Evolutionary conservation across 1,139 yeast genomes (phyloP).

Genomic region (Petasospora rhodanensis): DNA sequence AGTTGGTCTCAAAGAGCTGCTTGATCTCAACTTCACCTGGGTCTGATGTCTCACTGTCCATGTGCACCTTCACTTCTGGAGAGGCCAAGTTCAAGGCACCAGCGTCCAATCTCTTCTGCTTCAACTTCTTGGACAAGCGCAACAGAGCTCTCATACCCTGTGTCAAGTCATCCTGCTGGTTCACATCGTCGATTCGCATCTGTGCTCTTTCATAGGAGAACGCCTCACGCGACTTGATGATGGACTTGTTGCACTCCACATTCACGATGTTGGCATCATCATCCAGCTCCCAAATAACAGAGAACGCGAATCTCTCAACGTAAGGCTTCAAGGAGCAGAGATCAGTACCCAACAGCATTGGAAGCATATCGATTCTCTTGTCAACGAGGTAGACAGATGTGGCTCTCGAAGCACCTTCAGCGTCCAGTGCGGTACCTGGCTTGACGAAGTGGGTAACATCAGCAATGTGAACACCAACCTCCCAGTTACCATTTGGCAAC

Average conservation of each 20-base stretch:
- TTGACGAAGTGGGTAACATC: conserved; percentile 97
- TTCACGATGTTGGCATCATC: conserved; percentile 81
- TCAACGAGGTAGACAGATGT: conserved; percentile 98
- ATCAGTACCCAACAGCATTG: conserved; percentile 92
- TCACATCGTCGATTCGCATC: conserved; percentile 76
- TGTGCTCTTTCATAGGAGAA: conserved; percentile 95
- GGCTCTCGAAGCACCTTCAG: conserved; percentile 95
- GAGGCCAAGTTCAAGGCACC: conserved; percentile 97
- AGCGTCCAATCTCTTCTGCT: conserved; percentile 81
- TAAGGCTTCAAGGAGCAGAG: conserved; percentile 92
- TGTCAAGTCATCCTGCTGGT: conserved; percentile 78
- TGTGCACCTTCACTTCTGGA: conserved; percentile 95
- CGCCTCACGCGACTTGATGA: conserved; percentile 89
- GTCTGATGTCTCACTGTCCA: conserved; percentile 96
- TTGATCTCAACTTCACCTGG: conserved; percentile 96
- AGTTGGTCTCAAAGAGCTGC: conserved; percentile 81
- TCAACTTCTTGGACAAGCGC: conserved; percentile 72
- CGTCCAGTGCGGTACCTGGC: conserved; percentile 86
- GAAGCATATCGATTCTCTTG: conserved; percentile 98
- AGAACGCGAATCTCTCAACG: conserved; percentile 94
- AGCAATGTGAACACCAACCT: conserved; percentile 98
- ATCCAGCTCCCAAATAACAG: conserved; percentile 94
- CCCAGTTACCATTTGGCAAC: conserved; percentile 89
- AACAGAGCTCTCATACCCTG: conserved; percentile 83
- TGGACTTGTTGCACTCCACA: conserved; percentile 79